Percentiles rank a stretch among this genome's conserved stretches.
Conservation (phyloP, 2,329 filamentous ascomycete genomes). For the Stemphylium vesicarium region DNA sequence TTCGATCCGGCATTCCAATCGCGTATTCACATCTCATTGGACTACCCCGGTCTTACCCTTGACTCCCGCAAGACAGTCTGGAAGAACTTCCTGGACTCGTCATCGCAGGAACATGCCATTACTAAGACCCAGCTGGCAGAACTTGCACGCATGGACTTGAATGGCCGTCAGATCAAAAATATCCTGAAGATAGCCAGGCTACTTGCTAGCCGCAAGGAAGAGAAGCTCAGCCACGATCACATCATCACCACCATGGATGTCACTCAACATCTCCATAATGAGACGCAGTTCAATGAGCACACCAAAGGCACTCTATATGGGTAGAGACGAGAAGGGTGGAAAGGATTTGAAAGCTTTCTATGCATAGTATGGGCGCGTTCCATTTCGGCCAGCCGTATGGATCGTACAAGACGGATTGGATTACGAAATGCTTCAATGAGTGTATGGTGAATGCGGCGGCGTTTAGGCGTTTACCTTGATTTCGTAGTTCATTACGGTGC, state of each 20-base stretch:
- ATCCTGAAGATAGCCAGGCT: slow-evolving; percentile 41
- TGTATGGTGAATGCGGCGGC: no score
- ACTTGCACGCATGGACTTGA: slow-evolving; percentile 53
- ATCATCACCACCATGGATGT: slow-evolving; percentile 47
- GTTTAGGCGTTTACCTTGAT: no score
- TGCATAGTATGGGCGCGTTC: no score
- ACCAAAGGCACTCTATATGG: slow-evolving; percentile 29
- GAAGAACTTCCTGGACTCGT: slow-evolving; percentile 46
- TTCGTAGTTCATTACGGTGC: no score
- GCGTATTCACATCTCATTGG: slow-evolving; percentile 40
- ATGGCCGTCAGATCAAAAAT: slow-evolving; percentile 62
- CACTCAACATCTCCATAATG: slow-evolving; percentile 50
- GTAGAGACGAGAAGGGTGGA: no score
- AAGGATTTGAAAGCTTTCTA: no score
- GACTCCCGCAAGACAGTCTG: slow-evolving; percentile 47
- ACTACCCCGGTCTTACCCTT: slow-evolving; percentile 35
- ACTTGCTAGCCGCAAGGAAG: slow-evolving; percentile 35
- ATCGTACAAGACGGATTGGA: no score
- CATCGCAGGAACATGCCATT: slow-evolving; percentile 23
- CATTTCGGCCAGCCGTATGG: no score
- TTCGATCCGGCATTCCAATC: slow-evolving; percentile 43
- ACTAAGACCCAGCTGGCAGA: slow-evolving; percentile 23
- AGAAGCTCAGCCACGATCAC: slow-evolving; percentile 36
- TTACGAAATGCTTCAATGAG: no score
- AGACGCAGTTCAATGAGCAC: slow-evolving; percentile 40